Conservation (phyloP, 768 basidiomycete species). For the Amanita jacksonii region DNA sequence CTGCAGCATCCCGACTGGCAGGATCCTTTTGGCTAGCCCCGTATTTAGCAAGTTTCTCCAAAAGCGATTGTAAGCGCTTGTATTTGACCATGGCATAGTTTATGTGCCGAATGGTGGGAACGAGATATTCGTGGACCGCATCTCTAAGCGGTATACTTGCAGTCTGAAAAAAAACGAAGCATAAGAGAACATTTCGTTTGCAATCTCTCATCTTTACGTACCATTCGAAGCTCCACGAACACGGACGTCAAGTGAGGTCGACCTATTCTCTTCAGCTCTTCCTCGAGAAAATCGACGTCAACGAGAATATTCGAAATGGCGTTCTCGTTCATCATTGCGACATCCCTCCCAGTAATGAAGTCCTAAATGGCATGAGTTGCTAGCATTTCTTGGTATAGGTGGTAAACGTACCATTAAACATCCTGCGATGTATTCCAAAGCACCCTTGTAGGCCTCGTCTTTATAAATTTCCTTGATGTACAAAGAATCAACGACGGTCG, state of each 20-base stretch:
- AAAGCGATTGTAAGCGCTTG: slow-evolving; percentile 59
- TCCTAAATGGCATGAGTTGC: slow-evolving; percentile 35
- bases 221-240: slow-evolving; percentile 74
- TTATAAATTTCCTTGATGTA: slow-evolving; percentile 79
- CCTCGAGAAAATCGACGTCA: slow-evolving; percentile 83
- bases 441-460: slow-evolving; percentile 82
- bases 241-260: slow-evolving; percentile 58
- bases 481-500: slow-evolving; percentile 88
- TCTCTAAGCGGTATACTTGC: slow-evolving; percentile 64
- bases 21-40: slow-evolving; percentile 54
- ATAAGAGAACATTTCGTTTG: background rate
- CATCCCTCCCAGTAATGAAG: slow-evolving; percentile 67
- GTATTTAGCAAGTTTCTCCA: slow-evolving; percentile 71
- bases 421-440: slow-evolving; percentile 80
- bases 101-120: slow-evolving; percentile 57
- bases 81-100: slow-evolving; percentile 59
- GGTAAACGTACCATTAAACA: slow-evolving; percentile 50
- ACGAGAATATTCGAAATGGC: slow-evolving; percentile 79
- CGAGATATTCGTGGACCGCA: slow-evolving; percentile 70
- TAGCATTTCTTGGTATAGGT: background rate
- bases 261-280: slow-evolving; percentile 72
- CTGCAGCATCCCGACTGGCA: slow-evolving; percentile 52
- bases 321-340: slow-evolving; percentile 78
- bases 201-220: slow-evolving; percentile 24
- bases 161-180: slow-evolving; percentile 32